Evolutionary conservation across 1,139 yeast genomes (phyloP), one percentile per base, ranked within the genome.

Genomic region (Candida glucosophila): DNA sequence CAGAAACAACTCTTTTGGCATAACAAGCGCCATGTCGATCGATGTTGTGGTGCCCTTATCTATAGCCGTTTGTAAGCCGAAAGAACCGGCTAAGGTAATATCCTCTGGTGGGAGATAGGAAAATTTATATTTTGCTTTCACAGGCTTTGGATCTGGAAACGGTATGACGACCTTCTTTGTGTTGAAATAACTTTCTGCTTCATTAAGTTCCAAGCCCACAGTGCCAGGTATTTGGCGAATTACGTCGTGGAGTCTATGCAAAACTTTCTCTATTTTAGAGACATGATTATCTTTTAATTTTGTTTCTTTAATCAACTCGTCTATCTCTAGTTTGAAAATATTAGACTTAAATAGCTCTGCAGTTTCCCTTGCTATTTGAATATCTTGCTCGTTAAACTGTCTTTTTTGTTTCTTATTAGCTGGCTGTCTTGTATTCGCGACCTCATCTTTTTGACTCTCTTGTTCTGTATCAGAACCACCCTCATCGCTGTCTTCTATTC

Each of bases 261-360:
- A 62, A 24, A 78, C 79, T 39, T 77, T 80, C 45, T 86, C 95
- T 28, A 86, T 73, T 29, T 66, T 62, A 27, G 71, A 53, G 22
- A 79, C 69, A 43, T 78, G 77, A 14, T 70, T 55, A 13, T 82
- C 92, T 42, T 81, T 81, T 23, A 86, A 54, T 39, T 73, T 73
- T 23, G 88, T 70, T 49, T 86, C 96, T 37, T 73, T 72, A 44
- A 90, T 59, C 22, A 90, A 62, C 47, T 88, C 97, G 51, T 88
- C 98, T 29, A 88, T 86, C 55, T 90, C 95, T 31, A 90, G 59
- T 52, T 90, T 90, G 72, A 90, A 88, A 31, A 90, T 85, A 52
- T 88, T 88, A 9, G 95, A 85, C 46, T 86, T 85, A 71, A 88
- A 90, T 26, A 88, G 59, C 47, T 86, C 96, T 0, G 95, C 92